Percentiles rank a stretch among this genome's conserved stretches.
Evolutionary conservation across 225 moss, liverwort and hornwort genomes (phyloP).

Genomic region (Pseudisothecium myosuroides): DNA sequence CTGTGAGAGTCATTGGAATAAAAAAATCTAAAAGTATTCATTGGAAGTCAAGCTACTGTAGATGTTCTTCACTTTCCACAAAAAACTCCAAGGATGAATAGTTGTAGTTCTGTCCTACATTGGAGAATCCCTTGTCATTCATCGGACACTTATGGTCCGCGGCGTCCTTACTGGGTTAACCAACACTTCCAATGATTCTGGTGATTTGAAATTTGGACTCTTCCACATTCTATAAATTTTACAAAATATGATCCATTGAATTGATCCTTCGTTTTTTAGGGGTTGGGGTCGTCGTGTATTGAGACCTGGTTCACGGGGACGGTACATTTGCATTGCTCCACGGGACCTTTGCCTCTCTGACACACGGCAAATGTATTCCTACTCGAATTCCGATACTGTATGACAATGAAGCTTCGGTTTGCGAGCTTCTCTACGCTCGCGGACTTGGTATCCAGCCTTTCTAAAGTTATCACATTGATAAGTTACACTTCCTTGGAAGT

Average conservation of each 20-base stretch:
- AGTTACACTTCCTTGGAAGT: background rate
- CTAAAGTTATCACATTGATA: too few relatives aligned
- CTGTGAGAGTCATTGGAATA: too few relatives aligned
- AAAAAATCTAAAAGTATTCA: too few relatives aligned
- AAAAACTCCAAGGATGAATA: too few relatives aligned
- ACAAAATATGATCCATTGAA: background rate
- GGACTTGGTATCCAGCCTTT: too few relatives aligned
- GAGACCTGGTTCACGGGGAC: background rate
- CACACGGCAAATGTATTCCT: background rate
- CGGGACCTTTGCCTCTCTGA: background rate
- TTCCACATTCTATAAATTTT: background rate
- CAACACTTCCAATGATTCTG: background rate
- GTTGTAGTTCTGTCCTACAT: too few relatives aligned
- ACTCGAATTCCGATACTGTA: background rate
- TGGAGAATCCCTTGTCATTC: too few relatives aligned
- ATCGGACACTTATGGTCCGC: too few relatives aligned
- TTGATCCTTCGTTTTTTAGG: background rate
- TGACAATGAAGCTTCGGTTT: background rate
- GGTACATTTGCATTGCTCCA: background rate
- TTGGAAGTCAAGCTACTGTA: too few relatives aligned
- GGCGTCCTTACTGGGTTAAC: too few relatives aligned
- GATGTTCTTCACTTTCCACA: too few relatives aligned
- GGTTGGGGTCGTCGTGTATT: background rate
- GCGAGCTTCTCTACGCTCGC: background rate
- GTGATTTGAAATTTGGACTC: background rate